Evolutionary conservation across 371 early-diverging fungal genomes (phyloP).

Genomic region (Mucor irregularis): DNA sequence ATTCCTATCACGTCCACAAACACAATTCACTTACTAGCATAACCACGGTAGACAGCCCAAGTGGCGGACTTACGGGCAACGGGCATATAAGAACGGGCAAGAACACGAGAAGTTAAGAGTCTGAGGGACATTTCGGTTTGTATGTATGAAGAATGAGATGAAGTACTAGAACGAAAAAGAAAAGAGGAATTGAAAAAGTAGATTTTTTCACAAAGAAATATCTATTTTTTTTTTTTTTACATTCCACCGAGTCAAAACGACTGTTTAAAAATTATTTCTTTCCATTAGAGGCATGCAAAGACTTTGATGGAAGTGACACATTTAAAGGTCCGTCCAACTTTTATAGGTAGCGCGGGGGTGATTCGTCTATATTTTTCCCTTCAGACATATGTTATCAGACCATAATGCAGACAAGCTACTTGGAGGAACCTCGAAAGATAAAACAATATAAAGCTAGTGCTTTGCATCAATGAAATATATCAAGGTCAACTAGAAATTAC

Average conservation of each 20-base stretch:
- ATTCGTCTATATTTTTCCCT: background rate
- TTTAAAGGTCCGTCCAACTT: background rate
- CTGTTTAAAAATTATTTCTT: conserved; percentile 12
- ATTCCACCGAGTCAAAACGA: conserved; percentile 45
- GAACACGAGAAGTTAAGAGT: conserved; percentile 46
- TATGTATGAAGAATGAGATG: background rate
- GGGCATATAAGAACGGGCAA: conserved; percentile 42
- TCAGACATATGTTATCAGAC: background rate
- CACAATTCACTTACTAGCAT: conserved; percentile 41
- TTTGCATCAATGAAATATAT: no score
- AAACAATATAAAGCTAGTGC: no score
- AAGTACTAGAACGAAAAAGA: conserved; percentile 10
- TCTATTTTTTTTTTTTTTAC: conserved; percentile 2
- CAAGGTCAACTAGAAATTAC: no score
- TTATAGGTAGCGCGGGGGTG: conserved; percentile 10
- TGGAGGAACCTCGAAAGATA: no score
- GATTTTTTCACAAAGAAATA: background rate
- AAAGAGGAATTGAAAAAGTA: background rate
- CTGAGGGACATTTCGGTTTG: conserved; percentile 44
- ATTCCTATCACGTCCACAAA: background rate
- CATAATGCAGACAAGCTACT: background rate
- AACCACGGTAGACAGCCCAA: conserved; percentile 40
- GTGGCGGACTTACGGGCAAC: conserved; percentile 38
- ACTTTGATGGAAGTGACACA: background rate
- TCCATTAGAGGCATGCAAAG: conserved; percentile 27